Evolutionary conservation across 2,329 filamentous ascomycete species (phyloP), one percentile per base, ranked within the genome.

Genomic region (Penicillium sp.): DNA sequence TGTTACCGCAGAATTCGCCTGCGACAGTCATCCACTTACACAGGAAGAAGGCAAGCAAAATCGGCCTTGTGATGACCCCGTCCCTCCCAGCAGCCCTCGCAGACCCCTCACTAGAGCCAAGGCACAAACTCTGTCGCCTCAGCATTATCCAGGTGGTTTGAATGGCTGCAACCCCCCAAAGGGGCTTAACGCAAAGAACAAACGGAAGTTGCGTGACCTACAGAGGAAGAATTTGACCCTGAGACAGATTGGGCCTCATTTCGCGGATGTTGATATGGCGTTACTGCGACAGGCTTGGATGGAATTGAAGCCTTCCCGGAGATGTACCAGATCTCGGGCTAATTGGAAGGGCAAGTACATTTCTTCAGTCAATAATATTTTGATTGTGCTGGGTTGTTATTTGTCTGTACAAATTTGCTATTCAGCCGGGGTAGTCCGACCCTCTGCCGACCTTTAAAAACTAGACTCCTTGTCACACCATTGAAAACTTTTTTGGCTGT

Each of bases 21-120:
- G 12, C 1, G 35, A n/a, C 3, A 37, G 35, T 22, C 1, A 37
- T 37, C 35, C 7, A 38, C 35, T 14, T 38, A 14, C 7, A 38
- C 12, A 8, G 35, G 19, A 8, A 37, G 72, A 77, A 33, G 52
- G 57, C 13, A 75, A 70, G 52, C 67, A 76, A 31, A 31, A 31
- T 13, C 29, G 2, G 29, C 11, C 11, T 31, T 31, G 13, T 31
- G 11, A 31, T 31, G 11, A 31, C 11, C 13, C n/a, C n/a, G 29
- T 31, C 29, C 29, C 29, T 31, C 29, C 11, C 13, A 31, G 29
- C 11, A 13, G 29, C 29, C 29, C 29, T 13, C 29, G 29, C 13
- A 31, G 29, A 31, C 29, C 29, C 29, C 29, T 31, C 11, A 31
- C 29, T 31, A 31, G 29, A 31, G 29, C 29, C 11, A 31, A 31